phyloP scores from a whole-genome alignment of 1,284 basidiomycete genomes.

The Pholiota adiposa region DNA sequence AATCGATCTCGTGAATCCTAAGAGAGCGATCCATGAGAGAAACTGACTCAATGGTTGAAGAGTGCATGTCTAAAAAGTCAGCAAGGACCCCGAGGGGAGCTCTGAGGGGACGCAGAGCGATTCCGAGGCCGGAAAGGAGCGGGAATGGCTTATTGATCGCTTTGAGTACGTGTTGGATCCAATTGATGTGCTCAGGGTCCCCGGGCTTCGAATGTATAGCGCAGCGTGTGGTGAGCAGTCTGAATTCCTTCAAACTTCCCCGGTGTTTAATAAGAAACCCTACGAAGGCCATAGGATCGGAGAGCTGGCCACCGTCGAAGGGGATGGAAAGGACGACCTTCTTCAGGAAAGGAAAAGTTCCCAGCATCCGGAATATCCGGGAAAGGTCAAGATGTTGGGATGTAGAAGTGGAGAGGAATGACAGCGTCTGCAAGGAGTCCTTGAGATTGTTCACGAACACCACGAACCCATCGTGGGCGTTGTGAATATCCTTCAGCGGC shows the following conservation, averaged over 20 bases:
- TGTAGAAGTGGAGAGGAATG: conserved; percentile 36
- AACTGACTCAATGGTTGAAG: conserved; percentile 34
- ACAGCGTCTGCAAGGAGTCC: conserved; percentile 36
- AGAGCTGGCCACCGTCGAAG: conserved; percentile 44
- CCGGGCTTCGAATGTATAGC: conserved; percentile 23
- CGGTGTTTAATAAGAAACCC: conserved; percentile 38
- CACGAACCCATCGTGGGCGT: conserved; percentile 39
- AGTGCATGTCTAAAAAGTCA: conserved; percentile 34
- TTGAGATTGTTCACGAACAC: conserved; percentile 42
- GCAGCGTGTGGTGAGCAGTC: conserved; percentile 36
- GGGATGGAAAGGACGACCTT: conserved; percentile 43
- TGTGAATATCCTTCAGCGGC: conserved; percentile 31
- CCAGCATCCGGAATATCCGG: conserved; percentile 39
- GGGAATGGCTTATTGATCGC: conserved; percentile 30
- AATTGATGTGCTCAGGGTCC: conserved; percentile 34
- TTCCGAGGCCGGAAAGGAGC: conserved; percentile 33
- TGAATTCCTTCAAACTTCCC: conserved; percentile 35
- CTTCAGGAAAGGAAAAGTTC: conserved; percentile 39
- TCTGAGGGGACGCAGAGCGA: conserved; percentile 40
- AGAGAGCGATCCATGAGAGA: conserved; percentile 38
- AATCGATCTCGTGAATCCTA: conserved; percentile 30
- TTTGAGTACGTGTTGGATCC: conserved; percentile 42
- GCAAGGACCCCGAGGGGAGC: conserved; percentile 32
- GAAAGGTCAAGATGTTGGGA: conserved; percentile 42
- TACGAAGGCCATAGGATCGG: conserved; percentile 31